Evolutionary conservation across 192 early-diverging fungal genomes (phyloP).

Genomic region (Rhizophagus clarus): DNA sequence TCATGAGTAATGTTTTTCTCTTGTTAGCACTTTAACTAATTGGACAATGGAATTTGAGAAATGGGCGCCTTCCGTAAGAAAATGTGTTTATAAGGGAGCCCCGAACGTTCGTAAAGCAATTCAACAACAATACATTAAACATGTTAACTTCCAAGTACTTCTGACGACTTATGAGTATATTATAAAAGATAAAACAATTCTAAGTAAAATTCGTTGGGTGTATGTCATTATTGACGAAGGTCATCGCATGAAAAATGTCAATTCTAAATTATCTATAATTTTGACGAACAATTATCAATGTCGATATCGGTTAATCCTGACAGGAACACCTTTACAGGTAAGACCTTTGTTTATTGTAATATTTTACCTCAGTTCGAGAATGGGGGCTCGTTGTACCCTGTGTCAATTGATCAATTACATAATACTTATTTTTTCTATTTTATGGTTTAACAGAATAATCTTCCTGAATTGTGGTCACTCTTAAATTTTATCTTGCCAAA

Average conservation of each 20-base stretch:
- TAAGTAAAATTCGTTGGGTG: conserved; percentile 93
- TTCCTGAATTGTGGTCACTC: conserved; percentile 95
- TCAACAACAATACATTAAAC: conserved; percentile 67
- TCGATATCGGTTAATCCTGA: conserved; percentile 93
- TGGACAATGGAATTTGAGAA: conserved; percentile 98
- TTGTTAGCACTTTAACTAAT: conserved; percentile 81
- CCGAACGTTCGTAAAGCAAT: conserved; percentile 74
- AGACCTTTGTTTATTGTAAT: background rate
- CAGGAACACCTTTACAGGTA: conserved; percentile 96
- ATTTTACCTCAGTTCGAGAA: too few relatives aligned
- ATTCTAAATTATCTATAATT: conserved; percentile 83
- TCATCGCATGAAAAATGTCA: conserved; percentile 97
- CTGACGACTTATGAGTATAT: conserved; percentile 98
- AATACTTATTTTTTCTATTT: background rate
- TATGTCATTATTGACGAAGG: conserved; percentile 99
- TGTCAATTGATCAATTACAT: background rate
- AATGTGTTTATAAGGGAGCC: conserved; percentile 92
- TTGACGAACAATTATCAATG: conserved; percentile 88
- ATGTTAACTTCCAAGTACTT: conserved; percentile 88
- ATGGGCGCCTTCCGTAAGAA: conserved; percentile 90
- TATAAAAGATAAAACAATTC: conserved; percentile 86
- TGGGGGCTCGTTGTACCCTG: too few relatives aligned
- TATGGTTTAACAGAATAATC: conserved; percentile 73
- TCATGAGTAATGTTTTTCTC: background rate
- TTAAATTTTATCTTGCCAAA: conserved; percentile 96